A percentile compares a stretch with the other conserved stretches of the same genome.
These are phyloP conservation scores for Telopea speciosissima DNA, from an alignment of 177 flowering plant species.

Conservation along the genomic window DNA sequence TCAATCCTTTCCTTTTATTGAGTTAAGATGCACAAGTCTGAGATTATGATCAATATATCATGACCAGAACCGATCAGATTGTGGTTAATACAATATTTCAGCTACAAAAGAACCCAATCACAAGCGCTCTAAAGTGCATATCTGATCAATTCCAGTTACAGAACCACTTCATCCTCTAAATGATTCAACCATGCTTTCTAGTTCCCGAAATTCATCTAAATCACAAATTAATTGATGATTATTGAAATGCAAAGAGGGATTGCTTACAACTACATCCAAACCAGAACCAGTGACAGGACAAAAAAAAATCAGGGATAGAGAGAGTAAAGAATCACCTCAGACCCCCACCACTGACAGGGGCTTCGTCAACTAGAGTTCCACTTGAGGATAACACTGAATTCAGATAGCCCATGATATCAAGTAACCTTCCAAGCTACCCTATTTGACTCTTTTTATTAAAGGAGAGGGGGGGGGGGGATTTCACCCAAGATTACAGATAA, in stretches of 20 bases:
- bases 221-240: too few relatives aligned
- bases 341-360: constrained; percentile 87
- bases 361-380: constrained; percentile 57
- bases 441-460: neutral
- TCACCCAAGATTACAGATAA: neutral
- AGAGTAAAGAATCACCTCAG: constrained; percentile 45
- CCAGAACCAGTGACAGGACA: neutral
- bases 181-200: too few relatives aligned
- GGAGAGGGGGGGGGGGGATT: too few relatives aligned
- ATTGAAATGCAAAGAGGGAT: too few relatives aligned
- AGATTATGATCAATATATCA: neutral
- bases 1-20: neutral
- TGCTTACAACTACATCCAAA: neutral
- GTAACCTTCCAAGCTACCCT: neutral
- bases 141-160: neutral
- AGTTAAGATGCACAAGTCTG: neutral
- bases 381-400: constrained; percentile 60
- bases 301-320: neutral
- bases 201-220: too few relatives aligned
- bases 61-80: neutral
- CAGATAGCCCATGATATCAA: constrained; percentile 60
- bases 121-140: neutral
- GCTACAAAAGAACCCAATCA: neutral
- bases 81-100: neutral
- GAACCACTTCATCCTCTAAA: too few relatives aligned